Evolutionary conservation across 1,139 yeast species (phyloP), one percentile per base, ranked within the genome.

Genomic region (Pneumocystis carinii): DNA sequence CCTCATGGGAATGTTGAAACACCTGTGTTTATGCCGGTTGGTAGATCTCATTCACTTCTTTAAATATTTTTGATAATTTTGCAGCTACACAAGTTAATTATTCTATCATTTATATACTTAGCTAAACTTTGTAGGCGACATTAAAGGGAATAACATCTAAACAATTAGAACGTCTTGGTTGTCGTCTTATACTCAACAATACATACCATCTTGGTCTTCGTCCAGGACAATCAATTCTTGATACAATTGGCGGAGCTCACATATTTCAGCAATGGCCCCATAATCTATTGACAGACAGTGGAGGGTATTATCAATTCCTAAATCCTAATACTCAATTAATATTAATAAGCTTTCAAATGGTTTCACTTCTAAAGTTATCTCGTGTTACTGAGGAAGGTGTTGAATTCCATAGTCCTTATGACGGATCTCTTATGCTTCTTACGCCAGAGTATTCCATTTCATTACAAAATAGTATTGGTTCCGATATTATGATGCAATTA

Each of bases 1-100:
- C 79, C 80, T 8, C 80, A 77, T 67, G 80, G 80, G 2, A 61
- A 63, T 67, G 79, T 77, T 2, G 73, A 75, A 61, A 75, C 79
- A 2, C 80, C 80, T 1, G 77, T 77, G 72, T 77, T 77, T 70
- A 77, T 77, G 80, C 80, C 80, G 0, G 80, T 77, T 4, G 79
- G 78, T 59, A 77, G 79, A 19, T 27, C 5, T 19, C 29, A 57
- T 48, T 48, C n/a, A 24, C 5, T 15, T 6, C 39, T 57, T 19
- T 27, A 29, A 24, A 19, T 27, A 36, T 8, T n/a, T 17, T 57
- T 57, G 27, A 27, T 8, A 39, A 6, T 48, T 60, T 37, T 61
- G 62, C 19, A 61, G 62, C n/a, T 57, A 62, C 61, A 60, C 32
- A 62, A 35, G 32, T n/a, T 32, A 41, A 5, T 29, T 60, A n/a